Base-by-base conservation (phyloP, 352 stramenopile species). In the Globisporangium parvum region DNA sequence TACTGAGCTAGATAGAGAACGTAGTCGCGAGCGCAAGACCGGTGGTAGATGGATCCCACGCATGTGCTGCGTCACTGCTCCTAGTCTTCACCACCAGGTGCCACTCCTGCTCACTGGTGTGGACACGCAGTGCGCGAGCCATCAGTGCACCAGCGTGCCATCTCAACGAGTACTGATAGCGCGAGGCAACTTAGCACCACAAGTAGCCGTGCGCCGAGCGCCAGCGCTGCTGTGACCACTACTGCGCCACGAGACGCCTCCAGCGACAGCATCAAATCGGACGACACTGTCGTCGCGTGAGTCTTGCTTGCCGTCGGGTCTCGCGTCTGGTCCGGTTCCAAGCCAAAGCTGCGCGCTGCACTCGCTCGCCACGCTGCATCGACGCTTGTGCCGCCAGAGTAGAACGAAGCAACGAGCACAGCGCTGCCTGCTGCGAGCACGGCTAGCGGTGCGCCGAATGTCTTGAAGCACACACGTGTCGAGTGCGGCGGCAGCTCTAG, bases 141-240 rank as follows among this genome's bases (percentile, higher is more conserved):
- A 6, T 33, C 28, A 33, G 28, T 41, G 35, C 3, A 17, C 40
- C 40, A 46, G 14, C 53, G 51, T 56, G 57, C 31, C 17, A 62
- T 44, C 10, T 53, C 49, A 2, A 47, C 15, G 26, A 71, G 39
- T 20, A 53, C 55, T 11, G 56, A 56, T 21, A 61, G 9, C 14
- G 60, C 44, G 50, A 71, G 63, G 56, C 65, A 69, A 39, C 60
- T 50, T 44, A 71, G 65, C 53, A 69, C 44, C 48, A 66, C 53
- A 9, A 71, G 45, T 45, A 71, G 41, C 53, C 62, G 47, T 50
- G 46, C 40, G 46, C 52, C 31, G 41, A 47, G 23, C 53, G 53
- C 21, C 21, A 55, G 28, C 28, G 6, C 28, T 33, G 28, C 28
- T 33, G 28, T 6, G 28, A 33, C 6, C 28, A 33, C 28, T 33